These are phyloP conservation scores for Dictyostelium capitatum DNA, from an alignment of 78 protist species.

Conservation along the genomic window DNA sequence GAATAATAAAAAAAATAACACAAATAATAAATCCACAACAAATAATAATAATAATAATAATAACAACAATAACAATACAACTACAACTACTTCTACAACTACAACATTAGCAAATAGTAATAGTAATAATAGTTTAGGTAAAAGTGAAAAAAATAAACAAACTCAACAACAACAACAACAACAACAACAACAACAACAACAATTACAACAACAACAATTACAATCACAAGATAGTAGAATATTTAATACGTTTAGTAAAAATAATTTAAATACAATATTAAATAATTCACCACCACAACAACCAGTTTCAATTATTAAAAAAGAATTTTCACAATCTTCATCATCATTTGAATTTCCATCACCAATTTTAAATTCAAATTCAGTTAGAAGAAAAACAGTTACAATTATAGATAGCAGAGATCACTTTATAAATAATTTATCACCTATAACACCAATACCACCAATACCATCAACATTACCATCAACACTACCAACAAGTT, in stretches of 20 bases:
- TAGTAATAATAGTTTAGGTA: not conserved
- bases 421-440: not conserved
- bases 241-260: constrained; percentile 9
- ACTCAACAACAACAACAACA: not conserved
- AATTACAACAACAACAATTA: not conserved
- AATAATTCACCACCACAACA: not conserved
- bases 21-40: not conserved
- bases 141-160: not conserved
- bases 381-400: constrained; percentile 21
- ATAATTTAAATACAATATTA: not conserved
- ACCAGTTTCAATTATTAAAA: constrained; percentile 8
- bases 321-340: constrained; percentile 1
- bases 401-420: constrained; percentile 14
- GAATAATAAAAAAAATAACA: not conserved
- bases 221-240: constrained; percentile 21
- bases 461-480: constrained; percentile 26
- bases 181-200: not conserved
- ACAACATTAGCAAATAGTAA: not conserved
- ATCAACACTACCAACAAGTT: constrained; percentile 26
- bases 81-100: not conserved
- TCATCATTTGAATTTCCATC: not conserved
- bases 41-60: not conserved
- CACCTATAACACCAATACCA: constrained; percentile 12
- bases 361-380: not conserved
- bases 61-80: not conserved